Percentiles rank a stretch among this genome's conserved stretches.
phyloP scores from a whole-genome alignment of 805 yeast genomes.

The Monosporozyma unispora region DNA sequence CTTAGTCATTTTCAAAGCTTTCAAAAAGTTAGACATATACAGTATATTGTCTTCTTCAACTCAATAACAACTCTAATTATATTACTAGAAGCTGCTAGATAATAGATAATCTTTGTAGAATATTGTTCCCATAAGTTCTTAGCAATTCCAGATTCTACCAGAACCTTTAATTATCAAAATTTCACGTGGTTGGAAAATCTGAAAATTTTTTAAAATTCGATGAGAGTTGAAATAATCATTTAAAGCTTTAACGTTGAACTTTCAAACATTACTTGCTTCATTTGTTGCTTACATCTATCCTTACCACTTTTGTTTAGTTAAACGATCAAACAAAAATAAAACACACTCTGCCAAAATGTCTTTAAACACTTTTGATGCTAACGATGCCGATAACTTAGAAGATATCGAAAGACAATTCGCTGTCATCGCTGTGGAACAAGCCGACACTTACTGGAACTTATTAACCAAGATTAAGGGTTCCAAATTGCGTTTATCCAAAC shows the following conservation, averaged over 20 bases:
- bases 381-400: conserved; percentile 87
- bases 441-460: conserved; percentile 86
- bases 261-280: background rate
- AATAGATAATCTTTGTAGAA: too few species aligned
- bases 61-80: too few species aligned
- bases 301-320: too few species aligned
- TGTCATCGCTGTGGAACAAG: conserved; percentile 92
- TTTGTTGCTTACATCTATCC: too few species aligned
- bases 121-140: background rate
- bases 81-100: too few species aligned
- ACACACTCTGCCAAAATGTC: conserved; percentile 3
- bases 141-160: background rate
- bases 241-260: background rate
- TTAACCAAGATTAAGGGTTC: conserved; percentile 71
- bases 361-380: conserved; percentile 55
- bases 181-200: background rate
- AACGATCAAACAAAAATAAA: too few species aligned
- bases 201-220: background rate
- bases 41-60: background rate
- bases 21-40: background rate
- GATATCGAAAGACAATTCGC: conserved; percentile 97
- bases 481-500: conserved; percentile 59
- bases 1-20: conserved; percentile 3
- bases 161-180: background rate
- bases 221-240: background rate